Evolutionary conservation across 2,329 filamentous ascomycete genomes (phyloP), one percentile per base, ranked within the genome.

Genomic region (Colletotrichum graminicola): DNA sequence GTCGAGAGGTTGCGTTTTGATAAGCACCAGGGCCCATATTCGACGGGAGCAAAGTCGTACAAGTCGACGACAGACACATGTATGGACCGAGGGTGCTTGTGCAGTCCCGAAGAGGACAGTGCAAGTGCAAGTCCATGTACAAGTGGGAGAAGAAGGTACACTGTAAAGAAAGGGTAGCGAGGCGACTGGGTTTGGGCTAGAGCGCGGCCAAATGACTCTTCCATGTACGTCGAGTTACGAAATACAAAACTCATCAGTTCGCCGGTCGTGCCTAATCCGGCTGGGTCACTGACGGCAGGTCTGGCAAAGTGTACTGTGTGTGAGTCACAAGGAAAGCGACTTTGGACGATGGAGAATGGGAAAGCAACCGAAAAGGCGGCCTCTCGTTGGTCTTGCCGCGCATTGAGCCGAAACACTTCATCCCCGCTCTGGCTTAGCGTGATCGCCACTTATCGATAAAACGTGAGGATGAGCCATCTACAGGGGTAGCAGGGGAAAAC

Each of bases 401-500:
- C 55, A 55, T 57, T 26, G 70, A 32, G 62, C 56, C 70, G 61
- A 72, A 71, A 72, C 66, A 57, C 34, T 66, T 45, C 16, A 36
- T n/a, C 7, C 67, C 55, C 10, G 1, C 23, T 61, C 8, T n/a
- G 57, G 55, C 18, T 65, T 72, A 68, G 72, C 69, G 43, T 43
- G 7, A 63, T 51, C 45, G 21, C 8, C 54, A 32, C 43, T 54
- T 68, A 68, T 65, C 72, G 68, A 72, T 72, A 68, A 68, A 55
- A 59, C 60, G 64, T 29, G 51, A 14, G 8, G 56, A n/a, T 26
- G 7, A 21, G 55, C n/a, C 55, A 57, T 29, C 23, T 11, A 43
- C 29, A 29, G 29, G 29, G 29, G 29, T 29, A 4, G 29, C 29
- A 29, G 29, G 29, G 29, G 29, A 29, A 2, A 29, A 29, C 4